Percentiles rank a stretch among this genome's conserved stretches.
phyloP scores from a whole-genome alignment of 352 stramenopile genomes.

The Globisporangium parvum region DNA sequence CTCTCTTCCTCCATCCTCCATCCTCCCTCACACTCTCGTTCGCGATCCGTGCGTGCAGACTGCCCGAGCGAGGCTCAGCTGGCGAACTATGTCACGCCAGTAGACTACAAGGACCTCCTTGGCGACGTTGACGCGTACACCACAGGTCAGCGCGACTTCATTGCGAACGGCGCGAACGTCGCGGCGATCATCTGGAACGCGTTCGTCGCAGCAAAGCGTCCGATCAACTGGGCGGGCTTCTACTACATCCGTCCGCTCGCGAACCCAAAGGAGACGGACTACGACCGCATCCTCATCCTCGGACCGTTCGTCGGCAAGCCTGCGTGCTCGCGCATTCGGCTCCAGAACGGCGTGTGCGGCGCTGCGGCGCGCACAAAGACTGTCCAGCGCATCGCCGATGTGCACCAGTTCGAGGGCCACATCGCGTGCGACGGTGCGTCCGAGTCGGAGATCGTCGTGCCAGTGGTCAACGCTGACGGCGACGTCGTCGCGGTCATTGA shows the following conservation, averaged over 20 bases:
- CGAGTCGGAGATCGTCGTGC: constrained; percentile 77
- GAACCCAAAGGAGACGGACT: constrained; percentile 47
- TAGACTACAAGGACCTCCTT: constrained; percentile 64
- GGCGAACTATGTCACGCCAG: constrained; percentile 45
- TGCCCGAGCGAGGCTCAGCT: constrained; percentile 44
- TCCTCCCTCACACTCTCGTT: background rate
- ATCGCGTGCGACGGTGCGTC: constrained; percentile 80
- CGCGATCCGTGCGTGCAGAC: constrained; percentile 15
- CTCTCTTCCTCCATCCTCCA: background rate
- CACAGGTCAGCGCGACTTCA: constrained; percentile 60
- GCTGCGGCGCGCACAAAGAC: constrained; percentile 54
- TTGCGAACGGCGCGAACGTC: constrained; percentile 77
- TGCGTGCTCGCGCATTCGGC: constrained; percentile 73
- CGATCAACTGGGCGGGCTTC: constrained; percentile 81
- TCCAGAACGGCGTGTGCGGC: constrained; percentile 69
- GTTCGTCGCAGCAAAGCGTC: constrained; percentile 47
- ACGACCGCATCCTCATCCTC: constrained; percentile 61
- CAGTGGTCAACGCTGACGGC: constrained; percentile 54
- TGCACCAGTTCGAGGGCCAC: constrained; percentile 73
- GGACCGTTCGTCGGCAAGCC: constrained; percentile 81
- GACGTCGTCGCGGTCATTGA: constrained; percentile 73
- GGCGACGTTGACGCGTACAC: constrained; percentile 59
- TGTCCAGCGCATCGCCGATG: constrained; percentile 67
- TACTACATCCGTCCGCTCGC: constrained; percentile 69
- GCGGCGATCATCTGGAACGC: constrained; percentile 80